Base-by-base conservation (phyloP, 2,329 filamentous ascomycete genomes). In the Dactylellina parvicollis region DNA sequence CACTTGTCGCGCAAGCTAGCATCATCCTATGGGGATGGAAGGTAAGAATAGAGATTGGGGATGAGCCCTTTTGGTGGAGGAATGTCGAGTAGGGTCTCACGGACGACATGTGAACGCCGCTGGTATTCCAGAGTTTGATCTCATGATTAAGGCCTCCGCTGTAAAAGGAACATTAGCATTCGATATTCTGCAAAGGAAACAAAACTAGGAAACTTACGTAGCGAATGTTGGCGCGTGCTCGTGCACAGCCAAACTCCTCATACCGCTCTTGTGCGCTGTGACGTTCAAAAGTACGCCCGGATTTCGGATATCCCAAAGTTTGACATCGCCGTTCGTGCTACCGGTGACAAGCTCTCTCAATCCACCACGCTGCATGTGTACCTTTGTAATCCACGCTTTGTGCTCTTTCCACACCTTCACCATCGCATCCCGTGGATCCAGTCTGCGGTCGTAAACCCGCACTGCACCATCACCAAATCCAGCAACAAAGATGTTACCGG, bases 341-440 rank as follows among this genome's bases (percentile, higher is more conserved):
- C 92, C 95, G 44, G 90, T 94, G 59, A 99, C 85, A 42, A 99
- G 86, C 81, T 99, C 95, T 69, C 95, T 86, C 81, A 96, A 89
- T 1, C 95, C 95, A 73, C 95, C 95, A 44, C 95, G 90, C 81
- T 99, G 95, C 87, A 99, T 92, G 80, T 98, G 95, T 12, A 96
- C 92, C 76, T 92, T 95, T 78, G 92, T 93, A 80, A 99, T 89
- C 95, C 95, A 99, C 77, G 96, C 92, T 73, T 90, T 89, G 79
- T 98, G 94, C 78, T 97, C 92, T 79, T 96, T 95, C 94, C 95
- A 99, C 77, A 94, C 93, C 81, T 91, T 92, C 62, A 97, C 90
- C 93, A 98, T 97, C 16, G 91, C 90, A 60, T 95, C 92, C 72
- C 92, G 90, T 1, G 92, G 90, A 75, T 89, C 89, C 75, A 91